Conservation (phyloP, 192 early-diverging fungal genomes). For the Endogone sp. region DNA sequence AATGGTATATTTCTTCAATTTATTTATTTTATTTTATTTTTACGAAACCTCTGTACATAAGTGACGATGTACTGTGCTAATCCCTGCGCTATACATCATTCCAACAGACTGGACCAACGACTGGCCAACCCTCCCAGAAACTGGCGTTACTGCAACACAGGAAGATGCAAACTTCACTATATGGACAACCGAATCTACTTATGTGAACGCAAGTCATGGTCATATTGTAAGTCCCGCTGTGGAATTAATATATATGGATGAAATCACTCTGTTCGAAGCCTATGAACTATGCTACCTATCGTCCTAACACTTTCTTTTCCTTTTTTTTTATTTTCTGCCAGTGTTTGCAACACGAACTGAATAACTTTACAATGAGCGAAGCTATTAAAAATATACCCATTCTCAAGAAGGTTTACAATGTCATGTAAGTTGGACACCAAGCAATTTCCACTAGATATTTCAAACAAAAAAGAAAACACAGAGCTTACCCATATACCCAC, state of each 20-base stretch:
- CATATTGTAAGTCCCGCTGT: background rate
- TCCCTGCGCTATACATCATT: no score
- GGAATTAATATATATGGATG: background rate
- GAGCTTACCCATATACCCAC: no score
- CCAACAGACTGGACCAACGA: background rate
- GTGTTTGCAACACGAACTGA: slow-evolving; percentile 31
- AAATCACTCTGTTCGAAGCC: no score
- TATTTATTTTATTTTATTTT: no score
- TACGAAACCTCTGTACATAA: no score
- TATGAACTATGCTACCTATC: no score
- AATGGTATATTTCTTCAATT: no score
- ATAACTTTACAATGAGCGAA: slow-evolving; percentile 34
- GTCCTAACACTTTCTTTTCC: no score
- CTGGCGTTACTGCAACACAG: slow-evolving; percentile 13
- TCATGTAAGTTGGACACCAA: background rate
- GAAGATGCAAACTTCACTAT: background rate
- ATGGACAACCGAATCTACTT: background rate
- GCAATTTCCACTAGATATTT: background rate
- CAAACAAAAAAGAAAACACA: background rate
- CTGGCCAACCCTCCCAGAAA: no score
- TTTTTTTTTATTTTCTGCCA: no score
- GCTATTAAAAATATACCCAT: slow-evolving; percentile 36
- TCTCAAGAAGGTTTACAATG: slow-evolving; percentile 33
- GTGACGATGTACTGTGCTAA: no score
- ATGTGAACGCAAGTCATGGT: background rate